A percentile compares a stretch with the other conserved stretches of the same genome.
These are phyloP conservation scores for Calonectria multiphialidica DNA, from an alignment of 2,329 filamentous ascomycete genomes.

Conservation along the genomic window DNA sequence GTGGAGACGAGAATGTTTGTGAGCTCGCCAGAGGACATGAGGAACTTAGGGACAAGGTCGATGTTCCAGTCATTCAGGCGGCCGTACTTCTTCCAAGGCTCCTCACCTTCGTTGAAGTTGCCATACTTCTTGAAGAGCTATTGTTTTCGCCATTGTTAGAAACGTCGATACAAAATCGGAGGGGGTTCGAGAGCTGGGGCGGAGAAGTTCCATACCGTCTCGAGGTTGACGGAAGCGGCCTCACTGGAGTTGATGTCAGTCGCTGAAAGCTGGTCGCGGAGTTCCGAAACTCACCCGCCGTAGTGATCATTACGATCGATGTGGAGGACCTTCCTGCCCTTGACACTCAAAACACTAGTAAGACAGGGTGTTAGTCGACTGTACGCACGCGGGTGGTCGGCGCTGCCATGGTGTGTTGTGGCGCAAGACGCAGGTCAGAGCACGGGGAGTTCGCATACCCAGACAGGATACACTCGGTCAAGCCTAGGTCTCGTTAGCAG, in stretches of 20 bases:
- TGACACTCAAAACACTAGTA: constrained; percentile 87
- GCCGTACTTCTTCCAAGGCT: constrained; percentile 99
- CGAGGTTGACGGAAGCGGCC: constrained; percentile 95
- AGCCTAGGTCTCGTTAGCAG: constrained; percentile 66
- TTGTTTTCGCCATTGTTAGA: constrained; percentile 32
- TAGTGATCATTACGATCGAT: constrained; percentile 99
- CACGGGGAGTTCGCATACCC: constrained; percentile 70
- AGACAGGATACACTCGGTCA: constrained; percentile 99
- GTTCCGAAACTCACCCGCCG: constrained; percentile 80
- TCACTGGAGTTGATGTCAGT: constrained; percentile 67
- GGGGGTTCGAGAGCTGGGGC: constrained; percentile 24
- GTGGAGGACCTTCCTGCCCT: constrained; percentile 99
- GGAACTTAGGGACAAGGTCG: constrained; percentile 96
- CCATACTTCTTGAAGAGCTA: constrained; percentile 98
- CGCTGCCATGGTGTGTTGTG: background rate
- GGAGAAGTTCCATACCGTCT: constrained; percentile 73
- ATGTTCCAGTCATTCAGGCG: constrained; percentile 99
- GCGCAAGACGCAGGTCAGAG: background rate
- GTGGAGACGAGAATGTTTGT: constrained; percentile 99
- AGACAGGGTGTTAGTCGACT: constrained; percentile 35
- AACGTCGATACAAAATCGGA: constrained; percentile 30
- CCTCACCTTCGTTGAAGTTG: constrained; percentile 81
- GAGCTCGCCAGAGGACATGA: constrained; percentile 98
- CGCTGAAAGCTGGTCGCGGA: background rate
- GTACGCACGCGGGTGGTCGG: constrained; percentile 14